phyloP scores from a whole-genome alignment of 2,329 filamentous ascomycete species.

The Tolypocladium inflatum region DNA sequence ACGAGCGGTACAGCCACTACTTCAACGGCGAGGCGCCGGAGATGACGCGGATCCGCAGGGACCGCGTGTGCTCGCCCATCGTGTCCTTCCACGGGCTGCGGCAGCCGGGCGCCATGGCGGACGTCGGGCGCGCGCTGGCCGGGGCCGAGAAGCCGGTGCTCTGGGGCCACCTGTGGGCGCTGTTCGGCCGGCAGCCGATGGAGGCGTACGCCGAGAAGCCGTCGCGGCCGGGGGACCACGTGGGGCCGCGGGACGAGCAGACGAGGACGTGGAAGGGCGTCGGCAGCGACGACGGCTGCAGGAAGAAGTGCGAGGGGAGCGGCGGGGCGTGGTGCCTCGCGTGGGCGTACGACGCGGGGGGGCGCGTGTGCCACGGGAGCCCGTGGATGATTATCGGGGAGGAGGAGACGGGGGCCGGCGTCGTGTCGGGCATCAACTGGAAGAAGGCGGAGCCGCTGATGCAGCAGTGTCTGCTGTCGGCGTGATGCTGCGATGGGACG shows the following conservation, averaged over 20 bases:
- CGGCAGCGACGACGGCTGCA: slow-evolving; percentile 30
- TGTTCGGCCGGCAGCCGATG: slow-evolving; percentile 34
- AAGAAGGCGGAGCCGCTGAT: slow-evolving; percentile 15
- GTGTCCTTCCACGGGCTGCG: slow-evolving; percentile 44
- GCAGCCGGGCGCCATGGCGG: slow-evolving; percentile 32
- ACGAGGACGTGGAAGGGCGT: slow-evolving; percentile 27
- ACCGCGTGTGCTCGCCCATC: slow-evolving; percentile 44
- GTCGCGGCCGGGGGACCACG: slow-evolving; percentile 33
- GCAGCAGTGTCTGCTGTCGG: slow-evolving; percentile 9
- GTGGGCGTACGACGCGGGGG: slow-evolving; percentile 37
- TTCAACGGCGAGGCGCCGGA: slow-evolving; percentile 46
- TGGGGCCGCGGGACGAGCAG: slow-evolving; percentile 37
- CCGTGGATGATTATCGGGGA: slow-evolving; percentile 41
- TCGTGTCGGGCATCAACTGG: slow-evolving; percentile 23
- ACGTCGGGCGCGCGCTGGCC: slow-evolving; percentile 31
- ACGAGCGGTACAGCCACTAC: slow-evolving; percentile 42
- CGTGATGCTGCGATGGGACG: neutral
- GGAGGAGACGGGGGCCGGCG: slow-evolving; percentile 11
- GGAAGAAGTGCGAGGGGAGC: slow-evolving; percentile 27
- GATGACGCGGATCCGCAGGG: slow-evolving; percentile 37
- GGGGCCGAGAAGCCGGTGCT: slow-evolving; percentile 28
- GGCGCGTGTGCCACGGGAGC: slow-evolving; percentile 31
- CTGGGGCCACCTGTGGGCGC: slow-evolving; percentile 40
- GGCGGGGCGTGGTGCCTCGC: slow-evolving; percentile 34
- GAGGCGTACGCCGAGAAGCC: slow-evolving; percentile 22